Evolutionary conservation across 176 grass and related monocot genomes (phyloP), one percentile per base, ranked within the genome.

Genomic region (Saccharum officinarum): DNA sequence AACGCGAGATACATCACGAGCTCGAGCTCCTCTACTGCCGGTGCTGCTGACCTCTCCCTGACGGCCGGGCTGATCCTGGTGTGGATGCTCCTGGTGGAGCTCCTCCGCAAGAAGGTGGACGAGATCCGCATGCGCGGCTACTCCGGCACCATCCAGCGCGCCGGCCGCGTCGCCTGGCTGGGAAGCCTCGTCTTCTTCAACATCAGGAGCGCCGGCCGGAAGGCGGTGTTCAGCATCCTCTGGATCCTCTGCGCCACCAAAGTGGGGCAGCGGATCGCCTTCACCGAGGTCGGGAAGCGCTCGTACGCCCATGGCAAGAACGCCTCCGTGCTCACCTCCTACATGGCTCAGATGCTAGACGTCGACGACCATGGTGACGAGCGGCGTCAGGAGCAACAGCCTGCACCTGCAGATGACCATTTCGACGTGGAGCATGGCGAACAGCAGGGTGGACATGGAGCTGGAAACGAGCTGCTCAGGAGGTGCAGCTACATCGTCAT

Each of bases 261-360:
- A 20, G 3, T 68, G 34, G 15, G 0, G 7, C 66, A 68, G 8
- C 8, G 66, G 8, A 10, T 68, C 33, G 33, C 66, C 33, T 68
- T 68, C 33, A 4, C 66, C 17, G 66, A 68, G 66, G 3, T 20
- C 2, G 7, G 66, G 0, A 68, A 38, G 66, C 66, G 66, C 1
- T 68, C 66, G 0, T 68, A 68, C 3, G 33, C 66, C 7, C 7
- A 38, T 68, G 33, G 66, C 66, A 68, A 10, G 66, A 68, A 68
- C 66, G 33, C 50, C 0, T 17, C 16, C 3, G 11, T 79, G 0
- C 2, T 86, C 66, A 10, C 36, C 38, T 26, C 33, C 38, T 86
- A 86, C 76, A 78, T 85, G 64, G 3, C n/a, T 4, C 62, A 85
- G 49, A 44, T 36, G 46, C 69, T 77, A 10, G 2, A 71, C 23